Evolutionary conservation across 2,329 filamentous ascomycete species (phyloP), one percentile per base, ranked within the genome.

Genomic region (Emmonsiellopsis sp.): DNA sequence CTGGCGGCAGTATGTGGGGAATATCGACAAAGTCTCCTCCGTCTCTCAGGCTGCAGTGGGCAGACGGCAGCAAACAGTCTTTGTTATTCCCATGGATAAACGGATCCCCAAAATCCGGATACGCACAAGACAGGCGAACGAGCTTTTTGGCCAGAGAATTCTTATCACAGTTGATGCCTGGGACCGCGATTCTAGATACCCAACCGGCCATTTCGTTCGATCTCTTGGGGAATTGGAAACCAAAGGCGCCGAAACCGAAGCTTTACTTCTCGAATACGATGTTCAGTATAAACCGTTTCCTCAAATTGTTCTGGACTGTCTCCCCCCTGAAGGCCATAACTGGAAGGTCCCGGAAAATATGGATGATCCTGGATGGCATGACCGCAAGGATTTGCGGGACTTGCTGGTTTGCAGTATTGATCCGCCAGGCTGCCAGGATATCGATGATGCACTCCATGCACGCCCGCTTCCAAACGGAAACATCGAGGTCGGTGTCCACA

Each of bases 221-320:
- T 93, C 90, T 27, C 74, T 98, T 7, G 93, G 93, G 59, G 91
- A 95, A 68, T 74, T 98, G 46, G 93, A 98, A 71, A 95, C 88
- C 5, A 97, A 98, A 70, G 89, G 87, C n/a, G 93, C 93, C 6
- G 93, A 97, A 73, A 98, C 93, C 0, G 93, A 98, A 69, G 93
- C 93, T 17, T 74, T 98, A 44, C 76, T 98, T 9, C 78, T 98
- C 32, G 93, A 98, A 68, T 95, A 91, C 73, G 93, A 98, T 65
- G 93, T 98, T 2, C 93, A 98, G 68, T 98, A 98, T 71, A 83
- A 92, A 53, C 93, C 93, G 0, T 98, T 98, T 69, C 91, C 93
- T 5, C 95, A 95, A 71, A 88, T 90, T 0, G 92, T 98, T 4
- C 74, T 98, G 51, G 91, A 98, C 68, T 98, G 93, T 66, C 75